Base-by-base conservation (phyloP, 345 rosid genomes). In the Eucalyptus coolabah region DNA sequence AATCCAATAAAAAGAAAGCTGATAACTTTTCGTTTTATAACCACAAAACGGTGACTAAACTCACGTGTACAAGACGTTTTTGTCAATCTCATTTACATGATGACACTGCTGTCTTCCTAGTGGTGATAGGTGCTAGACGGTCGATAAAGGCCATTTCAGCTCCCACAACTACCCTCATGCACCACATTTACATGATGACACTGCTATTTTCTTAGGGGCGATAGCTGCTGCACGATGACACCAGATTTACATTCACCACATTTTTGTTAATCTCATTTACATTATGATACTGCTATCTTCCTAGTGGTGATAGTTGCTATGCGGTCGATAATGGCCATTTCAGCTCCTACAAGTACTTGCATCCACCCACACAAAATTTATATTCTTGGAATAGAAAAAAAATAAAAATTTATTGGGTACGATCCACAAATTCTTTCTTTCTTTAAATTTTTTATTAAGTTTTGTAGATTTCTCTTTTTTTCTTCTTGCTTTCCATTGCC, bases 371-470 rank as follows among this genome's bases (percentile, higher is more conserved):
- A 63, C 1, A 53, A 53, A 53, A 53, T 53, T 53, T 53, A 1
- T 53, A 19, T 53, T 19, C 0, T 53, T 53, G 10, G 8, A 53
- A 53, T 0, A 53, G 0, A 53, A 53, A 7, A 53, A 53, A 0
- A 53, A 7, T 19, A 19, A 53, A 53, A 19, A 53, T 53, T 2
- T 19, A 0, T 19, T 19, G 24, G 56, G 56, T 19, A 53, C 10
- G 0, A 53, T 53, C 24, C 10, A 53, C 56, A 53, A 53, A 17
- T 19, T 53, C 3, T 53, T 53, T 17, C 0, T 53, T 53, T 53
- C 24, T 53, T 53, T 53, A 19, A 53, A 19, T 53, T 3, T 53
- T 19, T 53, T 53, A 53, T 53, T 53, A 19, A 53, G 9, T 53
- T 53, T 53, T 53, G 56, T 53, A 53, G 56, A 53, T 53, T 53